A percentile compares a stretch with the other conserved stretches of the same genome.
phyloP scores from a whole-genome alignment of 495 filamentous ascomycete species.

The Chlorociboria aeruginascens region DNA sequence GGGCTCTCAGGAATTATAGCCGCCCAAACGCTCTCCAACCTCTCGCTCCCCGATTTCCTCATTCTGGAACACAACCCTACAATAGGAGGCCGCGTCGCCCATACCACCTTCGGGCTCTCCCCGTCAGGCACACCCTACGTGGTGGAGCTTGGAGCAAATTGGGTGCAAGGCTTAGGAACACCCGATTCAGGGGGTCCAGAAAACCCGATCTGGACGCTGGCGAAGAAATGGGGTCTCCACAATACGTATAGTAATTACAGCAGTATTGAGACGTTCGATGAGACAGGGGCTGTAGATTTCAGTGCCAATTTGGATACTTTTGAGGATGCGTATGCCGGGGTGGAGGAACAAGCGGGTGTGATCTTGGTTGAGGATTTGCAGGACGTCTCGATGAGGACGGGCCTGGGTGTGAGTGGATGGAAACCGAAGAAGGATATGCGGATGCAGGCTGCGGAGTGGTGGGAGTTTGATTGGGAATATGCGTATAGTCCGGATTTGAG shows the following conservation, averaged over 20 bases:
- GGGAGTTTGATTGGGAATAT: slow-evolving; percentile 41
- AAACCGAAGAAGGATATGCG: slow-evolving; percentile 46
- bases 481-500: slow-evolving; percentile 20
- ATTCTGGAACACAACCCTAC: slow-evolving; percentile 55
- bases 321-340: slow-evolving; percentile 34
- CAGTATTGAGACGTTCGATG: slow-evolving; percentile 48
- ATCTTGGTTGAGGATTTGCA: slow-evolving; percentile 49
- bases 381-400: slow-evolving; percentile 49
- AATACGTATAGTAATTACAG: slow-evolving; percentile 53
- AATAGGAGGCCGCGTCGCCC: slow-evolving; percentile 47
- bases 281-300: slow-evolving; percentile 40
- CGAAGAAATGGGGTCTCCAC: slow-evolving; percentile 49
- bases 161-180: slow-evolving; percentile 59
- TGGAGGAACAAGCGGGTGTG: slow-evolving; percentile 44
- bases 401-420: slow-evolving; percentile 51
- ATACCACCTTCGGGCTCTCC: slow-evolving; percentile 45
- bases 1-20: slow-evolving; percentile 61
- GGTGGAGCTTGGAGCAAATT: slow-evolving; percentile 60
- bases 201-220: slow-evolving; percentile 61
- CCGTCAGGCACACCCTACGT: slow-evolving; percentile 39
- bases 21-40: slow-evolving; percentile 54
- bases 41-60: slow-evolving; percentile 51
- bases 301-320: slow-evolving; percentile 36
- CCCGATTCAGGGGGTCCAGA: slow-evolving; percentile 34
- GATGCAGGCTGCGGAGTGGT: slow-evolving; percentile 52